Conservation (phyloP, 305 asterid genomes). For the Fraxinus dipetala region DNA sequence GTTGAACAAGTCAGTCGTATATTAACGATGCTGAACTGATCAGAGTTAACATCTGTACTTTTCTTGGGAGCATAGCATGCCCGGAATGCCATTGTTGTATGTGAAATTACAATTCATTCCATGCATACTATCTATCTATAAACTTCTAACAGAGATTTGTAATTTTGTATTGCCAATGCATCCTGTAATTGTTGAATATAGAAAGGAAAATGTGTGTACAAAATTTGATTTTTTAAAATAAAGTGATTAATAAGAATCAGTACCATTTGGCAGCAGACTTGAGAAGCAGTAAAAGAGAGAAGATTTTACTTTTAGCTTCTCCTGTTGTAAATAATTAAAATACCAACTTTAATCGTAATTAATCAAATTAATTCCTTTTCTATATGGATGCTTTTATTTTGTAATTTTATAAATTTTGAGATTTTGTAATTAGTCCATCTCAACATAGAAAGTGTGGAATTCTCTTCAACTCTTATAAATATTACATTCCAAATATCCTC, state of each 20-base stretch:
- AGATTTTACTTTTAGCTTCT: not conserved
- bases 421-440: too few relatives aligned
- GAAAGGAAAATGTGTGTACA: slow-evolving; percentile 1
- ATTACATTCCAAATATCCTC: not conserved
- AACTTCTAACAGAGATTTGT: not conserved
- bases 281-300: not conserved
- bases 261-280: not conserved
- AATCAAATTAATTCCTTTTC: too few relatives aligned
- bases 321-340: not conserved
- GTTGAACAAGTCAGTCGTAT: not conserved
- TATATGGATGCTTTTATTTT: too few relatives aligned
- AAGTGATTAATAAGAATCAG: not conserved
- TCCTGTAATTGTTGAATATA: not conserved
- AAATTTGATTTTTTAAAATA: not conserved
- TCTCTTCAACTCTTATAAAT: not conserved
- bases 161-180: not conserved
- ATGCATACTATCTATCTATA: slow-evolving; percentile 1
- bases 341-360: too few relatives aligned
- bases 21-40: not conserved
- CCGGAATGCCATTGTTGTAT: slow-evolving; percentile 11
- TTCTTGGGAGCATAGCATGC: slow-evolving; percentile 15
- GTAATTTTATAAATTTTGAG: too few relatives aligned
- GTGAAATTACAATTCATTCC: slow-evolving; percentile 7
- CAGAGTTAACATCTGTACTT: not conserved
- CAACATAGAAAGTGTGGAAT: not conserved